A percentile compares a stretch with the other conserved stretches of the same genome.
phyloP scores from a whole-genome alignment of 148 eudicot genomes.

The Chenopodium quinoa region DNA sequence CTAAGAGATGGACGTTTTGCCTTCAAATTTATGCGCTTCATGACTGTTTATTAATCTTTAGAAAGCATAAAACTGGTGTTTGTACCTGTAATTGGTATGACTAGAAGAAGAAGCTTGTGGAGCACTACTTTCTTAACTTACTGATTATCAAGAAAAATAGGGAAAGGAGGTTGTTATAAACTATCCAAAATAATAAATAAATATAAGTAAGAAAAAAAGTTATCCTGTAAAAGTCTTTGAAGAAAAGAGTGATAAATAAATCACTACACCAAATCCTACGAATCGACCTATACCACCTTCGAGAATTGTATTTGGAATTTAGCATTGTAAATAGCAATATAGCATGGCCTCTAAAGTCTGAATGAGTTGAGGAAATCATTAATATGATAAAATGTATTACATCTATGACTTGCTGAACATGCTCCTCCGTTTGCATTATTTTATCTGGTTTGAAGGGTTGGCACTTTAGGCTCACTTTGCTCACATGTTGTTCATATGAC shows the following conservation, averaged over 20 bases:
- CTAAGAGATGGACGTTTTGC: neutral
- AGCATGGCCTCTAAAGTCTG: neutral
- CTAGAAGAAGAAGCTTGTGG: no score
- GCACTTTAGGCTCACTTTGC: no score
- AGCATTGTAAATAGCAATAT: no score
- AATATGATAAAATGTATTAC: neutral
- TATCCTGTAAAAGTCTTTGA: neutral
- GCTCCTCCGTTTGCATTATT: no score
- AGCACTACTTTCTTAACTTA: no score
- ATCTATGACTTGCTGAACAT: neutral
- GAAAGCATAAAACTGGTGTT: neutral
- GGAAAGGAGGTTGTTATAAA: no score
- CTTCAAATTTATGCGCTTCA: neutral
- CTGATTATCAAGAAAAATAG: no score
- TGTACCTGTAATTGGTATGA: neutral
- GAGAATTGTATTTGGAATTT: neutral
- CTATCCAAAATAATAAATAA: no score
- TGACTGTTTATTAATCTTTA: neutral
- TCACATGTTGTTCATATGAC: no score
- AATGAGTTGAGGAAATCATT: neutral
- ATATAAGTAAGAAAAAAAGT: no score
- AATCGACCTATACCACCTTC: no score
- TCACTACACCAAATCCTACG: neutral
- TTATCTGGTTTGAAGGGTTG: no score
- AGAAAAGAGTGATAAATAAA: neutral